Base-by-base conservation (phyloP, 805 yeast genomes). In the Saccharomycopsis oosterbeekiorum region DNA sequence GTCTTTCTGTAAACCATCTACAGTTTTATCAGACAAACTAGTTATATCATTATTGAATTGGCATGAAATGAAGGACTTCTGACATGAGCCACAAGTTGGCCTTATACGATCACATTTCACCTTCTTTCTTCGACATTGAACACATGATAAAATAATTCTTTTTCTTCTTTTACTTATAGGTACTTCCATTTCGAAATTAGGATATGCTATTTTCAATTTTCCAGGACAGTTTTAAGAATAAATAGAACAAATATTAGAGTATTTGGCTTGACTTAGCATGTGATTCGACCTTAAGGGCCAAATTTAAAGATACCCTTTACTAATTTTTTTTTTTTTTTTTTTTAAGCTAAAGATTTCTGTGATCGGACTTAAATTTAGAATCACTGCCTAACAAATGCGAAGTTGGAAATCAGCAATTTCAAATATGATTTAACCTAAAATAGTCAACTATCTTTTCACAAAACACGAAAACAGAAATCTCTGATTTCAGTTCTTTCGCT, bases 121-220 rank as follows among this genome's bases (percentile, higher is more conserved):
- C 61, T 73, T 73, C 42, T 73, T 67, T 53, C 72, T 63, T 37
- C 75, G 67, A 58, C 76, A 73, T 54, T 67, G 69, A 14, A 69
- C 58, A 61, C 76, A 73, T 4, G 76, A 72, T 6, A 71, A 70
- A 1, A 75, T 74, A 15, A 56, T 53, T 55, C 66, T 58, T 17
- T 24, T 51, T 29, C 60, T 55, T 54, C 61, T 24, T 34, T 62
- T 62, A 12, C 41, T 56, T 15, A 21, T 11, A 12, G 34, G 21
- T 10, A 11, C 41, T 12, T 41, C 59, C 53, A 47, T 47, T 47
- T 37, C 12, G 12, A 37, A 29, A 29, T 4, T 6, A 29, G 3
- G 6, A 29, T 29, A 29, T 29, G 34, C 34, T 29, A 29, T 29
- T 29, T 4, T 29, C 6, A 29, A 4, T 29, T 29, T 4, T 6